A percentile compares a stretch with the other conserved stretches of the same genome.
Conservation (phyloP, 768 basidiomycete species). For the Xerocomellus chrysenteron region DNA sequence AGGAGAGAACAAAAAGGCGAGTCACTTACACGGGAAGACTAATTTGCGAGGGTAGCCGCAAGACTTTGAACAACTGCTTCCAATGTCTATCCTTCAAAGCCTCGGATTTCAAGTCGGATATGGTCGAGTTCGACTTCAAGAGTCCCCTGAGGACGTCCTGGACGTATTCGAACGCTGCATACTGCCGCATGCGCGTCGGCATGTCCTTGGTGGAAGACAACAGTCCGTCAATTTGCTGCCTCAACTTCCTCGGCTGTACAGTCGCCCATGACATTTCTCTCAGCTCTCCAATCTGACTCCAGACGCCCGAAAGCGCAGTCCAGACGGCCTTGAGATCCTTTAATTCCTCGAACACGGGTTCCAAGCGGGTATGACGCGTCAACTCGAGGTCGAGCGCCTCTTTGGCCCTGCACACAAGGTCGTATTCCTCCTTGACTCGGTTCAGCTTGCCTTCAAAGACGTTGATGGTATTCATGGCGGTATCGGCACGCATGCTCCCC, state of each 20-base stretch:
- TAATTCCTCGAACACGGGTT: slow-evolving; percentile 93
- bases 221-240: slow-evolving; percentile 91
- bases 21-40: slow-evolving; percentile 65
- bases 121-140: slow-evolving; percentile 84
- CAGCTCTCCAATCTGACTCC: slow-evolving; percentile 89
- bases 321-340: slow-evolving; percentile 97
- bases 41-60: slow-evolving; percentile 73
- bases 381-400: slow-evolving; percentile 95
- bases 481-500: slow-evolving; percentile 94
- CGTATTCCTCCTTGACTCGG: slow-evolving; percentile 91
- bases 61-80: slow-evolving; percentile 92
- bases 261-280: slow-evolving; percentile 88
- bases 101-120: slow-evolving; percentile 96
- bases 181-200: slow-evolving; percentile 98
- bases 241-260: slow-evolving; percentile 90
- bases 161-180: slow-evolving; percentile 97
- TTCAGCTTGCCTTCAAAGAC: slow-evolving; percentile 91
- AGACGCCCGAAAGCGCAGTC: slow-evolving; percentile 97
- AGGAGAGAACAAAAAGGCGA: slow-evolving; percentile 10
- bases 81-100: slow-evolving; percentile 97
- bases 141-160: slow-evolving; percentile 85
- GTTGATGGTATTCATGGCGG: slow-evolving; percentile 93
- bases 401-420: slow-evolving; percentile 93
- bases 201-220: slow-evolving; percentile 95
- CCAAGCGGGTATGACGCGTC: slow-evolving; percentile 83